Evolutionary conservation across 257 asterid species (phyloP).

Genomic region (Rhazya stricta): DNA sequence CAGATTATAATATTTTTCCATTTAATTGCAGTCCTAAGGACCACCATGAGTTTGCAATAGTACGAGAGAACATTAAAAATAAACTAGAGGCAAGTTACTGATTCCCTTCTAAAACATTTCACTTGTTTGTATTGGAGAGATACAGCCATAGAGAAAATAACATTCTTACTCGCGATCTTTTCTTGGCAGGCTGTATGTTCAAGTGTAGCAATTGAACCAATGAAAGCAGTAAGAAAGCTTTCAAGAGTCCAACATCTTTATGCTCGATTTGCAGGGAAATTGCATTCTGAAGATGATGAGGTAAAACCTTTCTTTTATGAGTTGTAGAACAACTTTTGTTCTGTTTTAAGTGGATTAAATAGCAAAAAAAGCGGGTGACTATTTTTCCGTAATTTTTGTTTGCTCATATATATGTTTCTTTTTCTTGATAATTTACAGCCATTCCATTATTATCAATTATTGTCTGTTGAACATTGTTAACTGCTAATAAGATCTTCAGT

Average conservation of each 20-base stretch:
- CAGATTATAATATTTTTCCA: background rate
- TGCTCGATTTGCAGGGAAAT: conserved; percentile 63
- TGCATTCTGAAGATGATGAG: conserved; percentile 80
- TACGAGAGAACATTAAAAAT: conserved; percentile 71
- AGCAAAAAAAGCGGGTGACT: background rate
- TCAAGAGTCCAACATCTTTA: conserved; percentile 92
- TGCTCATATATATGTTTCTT: background rate
- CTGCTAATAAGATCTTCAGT: background rate
- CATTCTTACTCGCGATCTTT: conserved; percentile 5
- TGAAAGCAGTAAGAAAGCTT: conserved; percentile 79
- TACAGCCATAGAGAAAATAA: background rate
- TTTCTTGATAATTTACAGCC: background rate
- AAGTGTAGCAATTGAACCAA: conserved; percentile 55
- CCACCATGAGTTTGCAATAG: conserved; percentile 83
- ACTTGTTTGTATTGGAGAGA: background rate
- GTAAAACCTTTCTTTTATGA: conserved; percentile 26
- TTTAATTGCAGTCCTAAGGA: conserved; percentile 66
- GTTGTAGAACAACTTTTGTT: background rate
- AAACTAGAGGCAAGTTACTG: conserved; percentile 67
- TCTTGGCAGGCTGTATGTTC: conserved; percentile 57
- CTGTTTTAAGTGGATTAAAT: background rate
- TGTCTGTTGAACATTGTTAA: background rate
- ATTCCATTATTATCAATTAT: background rate
- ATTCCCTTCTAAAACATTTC: conserved; percentile 8
- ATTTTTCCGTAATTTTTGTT: background rate